A percentile compares a stretch with the other conserved stretches of the same genome.
Conservation (phyloP, 345 rosid genomes). For the Streptanthus diversifolius region DNA sequence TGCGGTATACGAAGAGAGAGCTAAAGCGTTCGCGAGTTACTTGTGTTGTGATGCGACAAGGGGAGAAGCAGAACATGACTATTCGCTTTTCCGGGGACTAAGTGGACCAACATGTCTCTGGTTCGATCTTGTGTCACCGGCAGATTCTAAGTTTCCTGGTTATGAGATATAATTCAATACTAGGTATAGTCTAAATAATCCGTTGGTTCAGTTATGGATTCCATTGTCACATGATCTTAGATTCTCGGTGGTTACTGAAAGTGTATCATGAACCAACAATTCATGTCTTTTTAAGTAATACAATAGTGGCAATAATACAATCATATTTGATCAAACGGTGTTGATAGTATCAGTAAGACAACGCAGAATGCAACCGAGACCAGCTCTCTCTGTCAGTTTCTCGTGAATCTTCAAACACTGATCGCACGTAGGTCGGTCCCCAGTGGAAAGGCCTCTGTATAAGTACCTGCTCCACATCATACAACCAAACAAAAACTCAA, state of each 20-base stretch:
- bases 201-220: neutral
- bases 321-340: conserved; percentile 47
- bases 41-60: conserved; percentile 45
- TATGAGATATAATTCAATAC: conserved; percentile 49
- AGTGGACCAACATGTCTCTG: conserved; percentile 71
- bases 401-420: conserved; percentile 87
- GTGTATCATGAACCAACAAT: neutral
- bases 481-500: neutral
- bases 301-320: neutral
- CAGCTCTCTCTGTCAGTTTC: conserved; percentile 84
- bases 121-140: conserved; percentile 57
- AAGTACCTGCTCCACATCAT: conserved; percentile 50
- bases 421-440: conserved; percentile 90
- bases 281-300: neutral
- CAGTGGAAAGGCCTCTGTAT: conserved; percentile 86
- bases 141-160: conserved; percentile 69
- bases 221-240: neutral
- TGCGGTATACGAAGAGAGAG: conserved; percentile 62
- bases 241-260: neutral
- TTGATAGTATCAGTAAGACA: conserved; percentile 73
- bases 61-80: conserved; percentile 31
- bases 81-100: conserved; percentile 71
- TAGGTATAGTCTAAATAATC: neutral
- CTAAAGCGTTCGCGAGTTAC: conserved; percentile 72
- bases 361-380: conserved; percentile 85